Conservation (phyloP, 176 grass and related monocot species). For the Hsuehochloa calcarea region DNA sequence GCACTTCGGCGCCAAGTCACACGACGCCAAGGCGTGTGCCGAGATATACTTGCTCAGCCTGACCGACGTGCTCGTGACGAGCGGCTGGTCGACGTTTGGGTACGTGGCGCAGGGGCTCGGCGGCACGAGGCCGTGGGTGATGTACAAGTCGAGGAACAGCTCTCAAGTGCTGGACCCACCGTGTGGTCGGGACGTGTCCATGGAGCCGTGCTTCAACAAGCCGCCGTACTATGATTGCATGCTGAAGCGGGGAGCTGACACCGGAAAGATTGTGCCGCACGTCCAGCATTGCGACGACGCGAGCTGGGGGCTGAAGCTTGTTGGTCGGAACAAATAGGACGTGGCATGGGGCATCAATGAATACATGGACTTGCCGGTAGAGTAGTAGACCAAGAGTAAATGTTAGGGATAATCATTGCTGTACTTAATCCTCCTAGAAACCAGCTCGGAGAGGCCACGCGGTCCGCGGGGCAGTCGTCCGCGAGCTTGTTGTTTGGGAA, state of each 20-base stretch:
- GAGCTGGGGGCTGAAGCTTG: conserved; percentile 25
- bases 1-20: conserved; percentile 21
- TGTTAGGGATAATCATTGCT: too few species aligned
- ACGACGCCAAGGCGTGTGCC: conserved; percentile 62
- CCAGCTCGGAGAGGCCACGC: too few species aligned
- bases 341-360: too few species aligned
- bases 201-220: conserved; percentile 25
- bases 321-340: not conserved
- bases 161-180: conserved; percentile 6
- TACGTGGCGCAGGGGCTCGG: conserved; percentile 63
- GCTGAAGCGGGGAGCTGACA: not conserved
- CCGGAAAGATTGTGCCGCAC: not conserved
- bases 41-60: conserved; percentile 78
- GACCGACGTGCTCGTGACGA: conserved; percentile 52
- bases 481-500: too few species aligned
- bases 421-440: too few species aligned
- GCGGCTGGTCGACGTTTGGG: conserved; percentile 56
- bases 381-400: too few species aligned
- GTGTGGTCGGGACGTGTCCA: conserved; percentile 36
- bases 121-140: conserved; percentile 50
- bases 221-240: conserved; percentile 20
- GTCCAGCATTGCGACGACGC: not conserved
- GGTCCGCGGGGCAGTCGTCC: too few species aligned
- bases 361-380: too few species aligned
- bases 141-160: conserved; percentile 24